phyloP scores from a whole-genome alignment of 2,329 filamentous ascomycete genomes.

The Pseudogymnoascus sp. region DNA sequence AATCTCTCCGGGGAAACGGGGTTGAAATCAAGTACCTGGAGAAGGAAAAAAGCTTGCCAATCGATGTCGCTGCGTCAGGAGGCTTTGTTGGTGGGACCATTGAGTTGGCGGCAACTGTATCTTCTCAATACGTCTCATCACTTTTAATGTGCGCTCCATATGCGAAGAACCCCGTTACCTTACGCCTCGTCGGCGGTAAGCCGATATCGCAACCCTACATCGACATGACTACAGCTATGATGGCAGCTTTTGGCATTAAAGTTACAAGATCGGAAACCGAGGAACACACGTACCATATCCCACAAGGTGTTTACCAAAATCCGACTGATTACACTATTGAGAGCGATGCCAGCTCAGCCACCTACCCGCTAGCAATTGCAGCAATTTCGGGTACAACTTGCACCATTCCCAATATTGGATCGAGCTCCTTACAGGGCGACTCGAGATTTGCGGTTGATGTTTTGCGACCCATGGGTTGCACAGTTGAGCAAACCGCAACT shows the following conservation, averaged over 20 bases:
- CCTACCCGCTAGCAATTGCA: conserved; percentile 87
- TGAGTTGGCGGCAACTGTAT: conserved; percentile 87
- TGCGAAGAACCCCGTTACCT: conserved; percentile 84
- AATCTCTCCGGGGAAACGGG: conserved; percentile 79
- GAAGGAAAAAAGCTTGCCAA: conserved; percentile 71
- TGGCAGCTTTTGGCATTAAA: conserved; percentile 79
- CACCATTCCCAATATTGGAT: conserved; percentile 93
- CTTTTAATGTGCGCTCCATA: conserved; percentile 96
- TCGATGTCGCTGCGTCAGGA: conserved; percentile 72
- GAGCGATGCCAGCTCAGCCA: conserved; percentile 95
- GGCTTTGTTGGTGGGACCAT: conserved; percentile 83
- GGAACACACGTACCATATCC: conserved; percentile 88
- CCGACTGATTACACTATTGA: conserved; percentile 83
- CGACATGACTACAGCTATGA: conserved; percentile 98
- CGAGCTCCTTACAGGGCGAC: conserved; percentile 85
- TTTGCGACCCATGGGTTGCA: conserved; percentile 85
- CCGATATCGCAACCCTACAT: conserved; percentile 96
- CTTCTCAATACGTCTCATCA: conserved; percentile 98
- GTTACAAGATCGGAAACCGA: conserved; percentile 71
- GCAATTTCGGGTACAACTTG: conserved; percentile 94
- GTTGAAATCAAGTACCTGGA: conserved; percentile 82
- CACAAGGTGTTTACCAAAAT: conserved; percentile 73
- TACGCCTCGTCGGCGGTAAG: conserved; percentile 89
- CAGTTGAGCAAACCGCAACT: conserved; percentile 70
- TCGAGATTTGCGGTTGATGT: conserved; percentile 89